Evolutionary conservation across 441 rosid species (phyloP), one percentile per base, ranked within the genome.

Genomic region (Mallotus japonicus): DNA sequence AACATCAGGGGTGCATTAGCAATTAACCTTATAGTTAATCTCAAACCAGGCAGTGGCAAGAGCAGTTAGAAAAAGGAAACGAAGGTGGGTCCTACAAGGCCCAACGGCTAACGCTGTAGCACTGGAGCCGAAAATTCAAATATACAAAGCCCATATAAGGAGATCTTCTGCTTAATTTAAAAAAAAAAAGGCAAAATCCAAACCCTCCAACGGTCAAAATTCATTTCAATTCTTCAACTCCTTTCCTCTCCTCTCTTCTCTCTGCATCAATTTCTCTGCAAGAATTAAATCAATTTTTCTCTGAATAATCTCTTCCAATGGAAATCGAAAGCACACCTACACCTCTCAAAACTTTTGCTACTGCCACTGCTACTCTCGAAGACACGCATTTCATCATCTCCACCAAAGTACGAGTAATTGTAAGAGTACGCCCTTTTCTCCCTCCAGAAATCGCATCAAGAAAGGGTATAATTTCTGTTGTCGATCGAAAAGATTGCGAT

Each of bases 341-440:
- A 59, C 57, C 61, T 55, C 63, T 74, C 74, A 79, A 81, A 55
- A 61, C 76, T 6, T 54, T 70, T 64, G 66, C 75, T 59, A 67
- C 69, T 51, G 28, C 79, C 0, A 71, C 69, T 77, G 40, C 40
- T 34, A 34, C 40, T 34, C 40, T 1, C 3, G 40, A 34, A 34
- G 40, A 34, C 40, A 34, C 28, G 28, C 28, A 24, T 24, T 24
- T 34, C 40, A 3, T 34, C 40, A 75, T 78, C 57, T 58, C 79
- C 66, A 83, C 90, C 0, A 88, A 84, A 67, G 90, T 92, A 19
- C 83, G 95, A 63, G 96, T 95, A 16, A 78, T 88, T 0, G 84
- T 83, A 6, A 78, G 99, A 58, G 90, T 90, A 42, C 95, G 97
- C 65, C 92, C 91, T 0, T 89, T 92, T 73, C 95, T 92, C 67